phyloP scores from a whole-genome alignment of 306 rosid species.

The Pyrus pyrifolia region DNA sequence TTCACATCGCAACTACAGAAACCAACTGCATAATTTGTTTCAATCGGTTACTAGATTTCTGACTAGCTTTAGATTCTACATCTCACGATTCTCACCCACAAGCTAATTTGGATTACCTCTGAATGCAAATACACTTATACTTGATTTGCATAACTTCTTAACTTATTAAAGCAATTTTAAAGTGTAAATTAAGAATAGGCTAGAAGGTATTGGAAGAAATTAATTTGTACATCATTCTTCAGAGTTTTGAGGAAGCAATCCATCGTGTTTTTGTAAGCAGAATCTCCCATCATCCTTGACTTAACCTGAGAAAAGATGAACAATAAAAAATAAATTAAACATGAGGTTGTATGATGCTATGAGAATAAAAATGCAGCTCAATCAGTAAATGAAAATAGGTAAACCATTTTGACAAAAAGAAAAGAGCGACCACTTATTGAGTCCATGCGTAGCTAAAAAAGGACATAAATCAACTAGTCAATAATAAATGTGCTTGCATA shows the following conservation, averaged over 20 bases:
- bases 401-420: no score
- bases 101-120: no score
- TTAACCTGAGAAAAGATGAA: constrained; percentile 61
- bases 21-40: not conserved
- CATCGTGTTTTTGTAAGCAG: constrained; percentile 77
- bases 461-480: not conserved
- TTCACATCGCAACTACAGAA: not conserved
- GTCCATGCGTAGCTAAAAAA: not conserved
- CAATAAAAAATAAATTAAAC: constrained; percentile 8
- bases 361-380: not conserved
- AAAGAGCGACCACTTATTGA: not conserved
- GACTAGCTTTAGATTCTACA: not conserved
- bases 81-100: not conserved
- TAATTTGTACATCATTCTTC: constrained; percentile 68
- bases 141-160: not conserved
- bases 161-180: not conserved
- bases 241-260: constrained; percentile 89
- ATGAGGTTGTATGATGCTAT: not conserved
- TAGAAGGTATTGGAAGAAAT: constrained; percentile 5
- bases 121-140: not conserved
- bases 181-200: not conserved
- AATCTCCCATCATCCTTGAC: constrained; percentile 98
- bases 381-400: not conserved
- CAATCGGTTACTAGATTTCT: not conserved
- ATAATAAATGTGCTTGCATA: not conserved